Base-by-base conservation (phyloP, 2,329 filamentous ascomycete species). In the Aspergillus spinulosporus region DNA sequence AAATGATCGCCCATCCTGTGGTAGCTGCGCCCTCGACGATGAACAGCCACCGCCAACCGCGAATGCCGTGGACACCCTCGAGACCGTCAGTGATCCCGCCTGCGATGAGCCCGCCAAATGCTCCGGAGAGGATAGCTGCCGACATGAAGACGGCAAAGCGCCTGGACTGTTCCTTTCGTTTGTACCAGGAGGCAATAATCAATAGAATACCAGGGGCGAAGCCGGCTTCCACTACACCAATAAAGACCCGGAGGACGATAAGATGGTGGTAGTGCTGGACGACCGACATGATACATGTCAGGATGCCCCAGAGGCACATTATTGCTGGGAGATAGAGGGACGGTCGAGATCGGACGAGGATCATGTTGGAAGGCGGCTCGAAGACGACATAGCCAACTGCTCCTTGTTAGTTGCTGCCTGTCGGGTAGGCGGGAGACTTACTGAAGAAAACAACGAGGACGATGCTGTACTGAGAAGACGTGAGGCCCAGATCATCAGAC, bases 11-110 rank as follows among this genome's bases (percentile, higher is more conserved):
- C 28, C 28, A 34, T 4, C 39, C 39, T 3, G 39, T 11, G 3
- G 49, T 52, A 1, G 21, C 15, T 11, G 39, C 40, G 12, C 52
- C 52, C n/a, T 54, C 52, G 5, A 54, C 29, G 15, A 54, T 49
- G 11, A 54, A 54, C 2, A 54, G 28, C 52, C 52, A 54, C 5
- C 52, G 52, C 52, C 52, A 54, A 3, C 52, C 52, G 7, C 29
- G 26, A 2, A 49, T 34, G 3, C 37, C 37, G 21, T 21, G 36
- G 1, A 14, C 36, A 8, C 37, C 51, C 5, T 54, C 51, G 3
- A 54, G 34, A 0, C 44, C 51, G 3, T 8, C 26, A 2, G 43
- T 54, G 15, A 54, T 54, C 4, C 34, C 51, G 6, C 51, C 51
- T 4, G 51, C 43, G 3, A 54, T 40, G 4, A 54, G 28, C 5